Conservation (phyloP, 257 asterid genomes). For the Jaltomata sinuosa region DNA sequence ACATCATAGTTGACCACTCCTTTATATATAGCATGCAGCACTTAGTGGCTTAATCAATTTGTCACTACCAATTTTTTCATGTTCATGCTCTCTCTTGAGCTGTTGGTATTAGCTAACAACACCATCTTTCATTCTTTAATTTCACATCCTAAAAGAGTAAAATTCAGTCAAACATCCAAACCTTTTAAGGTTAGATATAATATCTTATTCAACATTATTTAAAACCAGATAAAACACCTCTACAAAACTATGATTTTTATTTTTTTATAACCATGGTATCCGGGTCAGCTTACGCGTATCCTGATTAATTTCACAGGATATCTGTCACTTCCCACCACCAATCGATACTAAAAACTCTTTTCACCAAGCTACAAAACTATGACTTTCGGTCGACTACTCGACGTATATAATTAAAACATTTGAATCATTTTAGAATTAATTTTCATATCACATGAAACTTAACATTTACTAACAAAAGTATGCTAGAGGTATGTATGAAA, state of each 20-base stretch:
- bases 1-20: background rate
- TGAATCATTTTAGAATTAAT: background rate
- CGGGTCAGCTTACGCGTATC: too few relatives aligned
- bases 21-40: background rate
- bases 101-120: background rate
- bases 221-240: background rate
- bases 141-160: background rate
- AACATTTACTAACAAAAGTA: too few relatives aligned
- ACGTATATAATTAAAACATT: background rate
- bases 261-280: too few relatives aligned
- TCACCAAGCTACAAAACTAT: accelerated
- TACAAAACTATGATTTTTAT: too few relatives aligned
- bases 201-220: background rate
- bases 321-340: background rate
- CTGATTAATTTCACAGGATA: too few relatives aligned
- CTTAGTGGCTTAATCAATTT: background rate
- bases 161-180: background rate
- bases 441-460: background rate
- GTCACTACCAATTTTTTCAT: background rate
- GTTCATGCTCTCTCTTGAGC: background rate
- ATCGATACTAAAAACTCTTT: background rate
- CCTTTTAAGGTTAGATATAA: background rate
- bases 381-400: background rate
- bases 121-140: background rate
- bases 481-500: too few relatives aligned